Conservation (phyloP, 345 rosid species). For the Pelargonium nanum region DNA sequence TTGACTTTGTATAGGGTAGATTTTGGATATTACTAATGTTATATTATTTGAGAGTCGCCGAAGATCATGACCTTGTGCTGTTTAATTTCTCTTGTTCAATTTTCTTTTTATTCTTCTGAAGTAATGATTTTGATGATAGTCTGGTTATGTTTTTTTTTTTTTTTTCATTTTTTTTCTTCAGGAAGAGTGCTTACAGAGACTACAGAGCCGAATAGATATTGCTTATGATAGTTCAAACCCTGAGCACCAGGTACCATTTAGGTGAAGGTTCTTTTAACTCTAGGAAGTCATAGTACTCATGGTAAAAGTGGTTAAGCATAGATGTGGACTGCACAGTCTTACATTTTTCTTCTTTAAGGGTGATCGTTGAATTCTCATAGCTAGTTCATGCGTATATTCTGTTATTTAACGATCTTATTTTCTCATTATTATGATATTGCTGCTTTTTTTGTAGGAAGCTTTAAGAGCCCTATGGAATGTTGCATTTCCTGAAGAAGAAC, state of each 20-base stretch:
- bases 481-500: conserved; percentile 91
- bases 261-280: background rate
- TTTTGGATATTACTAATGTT: too few relatives aligned
- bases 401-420: background rate
- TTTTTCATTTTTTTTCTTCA: conserved; percentile 19
- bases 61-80: background rate
- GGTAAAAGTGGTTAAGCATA: background rate
- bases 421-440: conserved; percentile 7
- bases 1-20: too few relatives aligned
- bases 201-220: conserved; percentile 82
- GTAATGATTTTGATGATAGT: background rate
- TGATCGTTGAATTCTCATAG: background rate
- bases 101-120: background rate
- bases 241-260: conserved; percentile 60
- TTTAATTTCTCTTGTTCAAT: background rate
- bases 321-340: background rate
- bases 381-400: background rate
- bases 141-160: background rate
- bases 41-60: background rate
- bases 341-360: background rate
- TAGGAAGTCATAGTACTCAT: background rate
- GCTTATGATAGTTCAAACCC: conserved; percentile 75
- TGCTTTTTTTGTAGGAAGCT: conserved; percentile 57
- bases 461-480: conserved; percentile 79
- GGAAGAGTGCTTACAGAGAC: conserved; percentile 85